Percentiles rank a stretch among this genome's conserved stretches.
Conservation (phyloP, 2,329 filamentous ascomycete species). For the Cercospora beticola region DNA sequence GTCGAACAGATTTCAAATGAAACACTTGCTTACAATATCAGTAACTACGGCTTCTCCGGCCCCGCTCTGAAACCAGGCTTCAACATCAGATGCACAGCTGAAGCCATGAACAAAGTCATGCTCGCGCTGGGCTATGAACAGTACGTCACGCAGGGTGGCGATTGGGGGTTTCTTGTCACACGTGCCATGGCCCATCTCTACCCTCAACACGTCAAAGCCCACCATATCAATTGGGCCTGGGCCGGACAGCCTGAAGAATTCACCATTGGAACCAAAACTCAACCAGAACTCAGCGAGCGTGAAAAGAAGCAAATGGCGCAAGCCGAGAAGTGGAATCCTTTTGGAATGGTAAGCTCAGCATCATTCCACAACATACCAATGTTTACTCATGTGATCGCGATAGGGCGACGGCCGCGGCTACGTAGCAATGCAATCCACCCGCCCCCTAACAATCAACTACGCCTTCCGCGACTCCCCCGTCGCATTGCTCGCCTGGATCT, state of each 20-base stretch:
- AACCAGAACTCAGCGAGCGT: conserved; percentile 45
- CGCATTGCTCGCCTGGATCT: conserved; percentile 69
- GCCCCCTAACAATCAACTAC: conserved; percentile 71
- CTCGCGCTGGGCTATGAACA: conserved; percentile 56
- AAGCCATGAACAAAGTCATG: conserved; percentile 61
- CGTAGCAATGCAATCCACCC: conserved; percentile 60
- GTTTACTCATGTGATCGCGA: too few relatives aligned
- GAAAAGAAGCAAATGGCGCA: conserved; percentile 53
- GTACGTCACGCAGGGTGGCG: conserved; percentile 59
- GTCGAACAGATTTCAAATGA: neutral
- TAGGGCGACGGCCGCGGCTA: conserved; percentile 59
- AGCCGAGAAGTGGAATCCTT: conserved; percentile 54
- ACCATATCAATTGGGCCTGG: conserved; percentile 42
- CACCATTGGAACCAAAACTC: conserved; percentile 10
- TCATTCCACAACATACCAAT: too few relatives aligned
- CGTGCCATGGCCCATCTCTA: conserved; percentile 61
- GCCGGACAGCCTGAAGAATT: conserved; percentile 46
- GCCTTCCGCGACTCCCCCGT: conserved; percentile 68
- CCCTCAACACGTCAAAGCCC: conserved; percentile 54
- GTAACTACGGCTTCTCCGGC: conserved; percentile 65
- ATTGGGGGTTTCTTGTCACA: conserved; percentile 55
- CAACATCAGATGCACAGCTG: conserved; percentile 54
- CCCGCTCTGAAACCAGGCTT: conserved; percentile 52
- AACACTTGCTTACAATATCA: neutral
- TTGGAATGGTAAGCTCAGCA: conserved; percentile 38